Conservation (phyloP, 2,329 filamentous ascomycete genomes). For the Pseudocercospora crystallina region DNA sequence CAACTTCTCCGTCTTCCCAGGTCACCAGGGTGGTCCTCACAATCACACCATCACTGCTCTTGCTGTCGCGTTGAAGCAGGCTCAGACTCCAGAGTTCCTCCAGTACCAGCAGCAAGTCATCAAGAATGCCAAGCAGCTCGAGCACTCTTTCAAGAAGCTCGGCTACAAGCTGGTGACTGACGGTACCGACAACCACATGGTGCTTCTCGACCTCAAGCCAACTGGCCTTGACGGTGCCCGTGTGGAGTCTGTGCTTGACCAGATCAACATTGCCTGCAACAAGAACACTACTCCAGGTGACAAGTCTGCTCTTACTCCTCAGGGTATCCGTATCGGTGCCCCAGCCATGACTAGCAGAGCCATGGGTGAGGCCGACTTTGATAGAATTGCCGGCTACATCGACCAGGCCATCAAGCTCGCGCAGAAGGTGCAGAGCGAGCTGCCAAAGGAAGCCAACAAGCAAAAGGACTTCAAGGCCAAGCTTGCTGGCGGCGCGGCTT, state of each 20-base stretch:
- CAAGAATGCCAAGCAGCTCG: conserved; percentile 88
- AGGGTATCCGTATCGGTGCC: conserved; percentile 92
- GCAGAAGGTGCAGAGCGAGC: conserved; percentile 77
- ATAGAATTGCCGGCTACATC: conserved; percentile 85
- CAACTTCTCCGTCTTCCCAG: conserved; percentile 99
- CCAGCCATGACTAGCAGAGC: conserved; percentile 97
- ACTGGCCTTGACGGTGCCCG: conserved; percentile 81
- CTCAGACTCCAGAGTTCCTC: conserved; percentile 85
- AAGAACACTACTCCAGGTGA: conserved; percentile 98
- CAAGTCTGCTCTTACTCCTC: conserved; percentile 92
- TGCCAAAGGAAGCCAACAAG: conserved; percentile 98
- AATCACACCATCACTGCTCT: conserved; percentile 99
- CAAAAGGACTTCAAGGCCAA: conserved; percentile 99
- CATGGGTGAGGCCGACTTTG: conserved; percentile 89
- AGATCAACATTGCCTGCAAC: conserved; percentile 99
- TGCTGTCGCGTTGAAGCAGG: conserved; percentile 92
- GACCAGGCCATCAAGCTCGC: conserved; percentile 84
- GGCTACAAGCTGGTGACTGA: conserved; percentile 94
- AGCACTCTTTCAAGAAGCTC: conserved; percentile 72
- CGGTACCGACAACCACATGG: conserved; percentile 97
- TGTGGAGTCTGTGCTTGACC: conserved; percentile 92
- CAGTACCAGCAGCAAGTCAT: conserved; percentile 91
- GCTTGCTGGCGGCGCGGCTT: conserved; percentile 71
- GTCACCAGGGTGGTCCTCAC: conserved; percentile 97
- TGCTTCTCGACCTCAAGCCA: conserved; percentile 88